Percentiles rank a stretch among this genome's conserved stretches.
phyloP scores from a whole-genome alignment of 805 yeast species.

The Barnettozyma botsteinii region DNA sequence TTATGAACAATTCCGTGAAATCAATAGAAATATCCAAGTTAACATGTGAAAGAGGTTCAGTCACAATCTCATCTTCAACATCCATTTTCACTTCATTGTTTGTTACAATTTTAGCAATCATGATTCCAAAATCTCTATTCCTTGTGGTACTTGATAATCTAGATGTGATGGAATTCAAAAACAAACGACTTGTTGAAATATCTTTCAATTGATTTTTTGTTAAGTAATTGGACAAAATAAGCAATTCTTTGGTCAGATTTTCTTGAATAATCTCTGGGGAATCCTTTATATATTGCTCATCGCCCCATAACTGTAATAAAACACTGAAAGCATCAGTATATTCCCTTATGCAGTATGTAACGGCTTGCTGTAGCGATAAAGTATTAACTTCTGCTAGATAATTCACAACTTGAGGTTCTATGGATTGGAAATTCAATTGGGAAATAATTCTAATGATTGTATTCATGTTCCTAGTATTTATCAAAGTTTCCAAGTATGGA shows the following conservation, averaged over 20 bases:
- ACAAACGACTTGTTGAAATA: slow-evolving; percentile 33
- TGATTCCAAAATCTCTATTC: slow-evolving; percentile 49
- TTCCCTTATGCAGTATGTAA: slow-evolving; percentile 7
- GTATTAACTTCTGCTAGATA: slow-evolving; percentile 7
- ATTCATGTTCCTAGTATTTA: slow-evolving; percentile 6
- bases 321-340: neutral
- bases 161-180: slow-evolving; percentile 47
- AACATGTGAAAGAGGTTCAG: slow-evolving; percentile 6
- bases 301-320: slow-evolving; percentile 32
- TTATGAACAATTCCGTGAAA: slow-evolving; percentile 14
- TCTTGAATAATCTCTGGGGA: slow-evolving; percentile 42
- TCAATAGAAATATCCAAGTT: slow-evolving; percentile 9
- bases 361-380: slow-evolving; percentile 12
- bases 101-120: slow-evolving; percentile 46
- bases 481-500: slow-evolving; percentile 12
- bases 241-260: slow-evolving; percentile 40
- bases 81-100: slow-evolving; percentile 26
- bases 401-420: slow-evolving; percentile 9
- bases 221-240: slow-evolving; percentile 30
- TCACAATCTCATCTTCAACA: slow-evolving; percentile 20
- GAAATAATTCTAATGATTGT: slow-evolving; percentile 12
- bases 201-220: slow-evolving; percentile 20
- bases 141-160: slow-evolving; percentile 41
- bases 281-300: slow-evolving; percentile 30
- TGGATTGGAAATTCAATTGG: slow-evolving; percentile 1